These are phyloP conservation scores for Poa annua DNA, from an alignment of 176 grass and related monocot species.

Conservation along the genomic window DNA sequence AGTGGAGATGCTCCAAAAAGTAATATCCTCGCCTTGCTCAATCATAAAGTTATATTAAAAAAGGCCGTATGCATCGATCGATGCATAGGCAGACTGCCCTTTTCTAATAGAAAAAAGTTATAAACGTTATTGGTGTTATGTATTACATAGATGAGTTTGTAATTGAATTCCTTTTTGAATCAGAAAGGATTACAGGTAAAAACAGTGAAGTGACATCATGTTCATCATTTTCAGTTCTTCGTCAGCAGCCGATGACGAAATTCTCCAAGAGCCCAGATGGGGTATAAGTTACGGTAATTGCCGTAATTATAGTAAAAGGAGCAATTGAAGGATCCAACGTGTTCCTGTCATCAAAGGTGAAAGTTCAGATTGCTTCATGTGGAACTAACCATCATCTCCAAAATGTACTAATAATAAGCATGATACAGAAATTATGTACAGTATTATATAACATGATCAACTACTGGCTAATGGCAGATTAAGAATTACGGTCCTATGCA, in stretches of 20 bases:
- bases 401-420: too few relatives aligned
- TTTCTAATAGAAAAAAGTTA: too few relatives aligned
- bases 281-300: slow-evolving; percentile 44
- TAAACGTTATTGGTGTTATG: too few relatives aligned
- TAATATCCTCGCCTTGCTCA: too few relatives aligned
- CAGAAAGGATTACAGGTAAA: not conserved
- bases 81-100: too few relatives aligned
- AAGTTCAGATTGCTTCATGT: not conserved
- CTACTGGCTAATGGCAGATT: too few relatives aligned
- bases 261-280: slow-evolving; percentile 33
- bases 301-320: slow-evolving; percentile 7
- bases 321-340: slow-evolving; percentile 25
- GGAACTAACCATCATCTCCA: not conserved
- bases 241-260: slow-evolving; percentile 7
- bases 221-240: not conserved
- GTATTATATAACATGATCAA: not conserved
- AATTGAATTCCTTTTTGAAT: not conserved
- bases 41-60: too few relatives aligned
- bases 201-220: not conserved
- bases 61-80: too few relatives aligned
- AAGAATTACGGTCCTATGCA: too few relatives aligned
- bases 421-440: not conserved
- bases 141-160: too few relatives aligned
- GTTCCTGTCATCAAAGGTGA: slow-evolving; percentile 27
- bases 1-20: too few relatives aligned